Conservation (phyloP, 768 basidiomycete species). For the Cystofilobasidium bisporidii region DNA sequence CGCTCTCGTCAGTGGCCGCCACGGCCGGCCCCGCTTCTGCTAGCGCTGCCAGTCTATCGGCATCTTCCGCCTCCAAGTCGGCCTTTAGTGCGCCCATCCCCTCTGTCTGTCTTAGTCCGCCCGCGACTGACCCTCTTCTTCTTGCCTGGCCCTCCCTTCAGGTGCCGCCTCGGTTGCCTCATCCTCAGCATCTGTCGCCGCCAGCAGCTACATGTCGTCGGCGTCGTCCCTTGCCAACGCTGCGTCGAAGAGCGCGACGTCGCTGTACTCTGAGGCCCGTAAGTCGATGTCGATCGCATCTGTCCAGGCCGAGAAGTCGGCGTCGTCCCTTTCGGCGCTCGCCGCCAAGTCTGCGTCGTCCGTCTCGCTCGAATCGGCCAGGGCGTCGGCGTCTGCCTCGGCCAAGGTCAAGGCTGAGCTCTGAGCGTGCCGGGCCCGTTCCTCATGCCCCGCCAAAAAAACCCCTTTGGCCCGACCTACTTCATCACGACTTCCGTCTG, state of each 20-base stretch:
- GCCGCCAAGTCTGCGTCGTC: conserved; percentile 33
- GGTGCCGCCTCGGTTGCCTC: conserved; percentile 21
- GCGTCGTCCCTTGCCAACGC: conserved; percentile 17
- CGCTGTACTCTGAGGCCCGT: conserved; percentile 17
- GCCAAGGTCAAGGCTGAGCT: conserved; percentile 21
- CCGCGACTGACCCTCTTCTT: conserved; percentile 32
- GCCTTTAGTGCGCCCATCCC: conserved; percentile 23
- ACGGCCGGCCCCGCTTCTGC: conserved; percentile 35
- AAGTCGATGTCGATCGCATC: conserved; percentile 21
- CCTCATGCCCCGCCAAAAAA: too few species aligned
- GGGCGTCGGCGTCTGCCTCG: conserved; percentile 7
- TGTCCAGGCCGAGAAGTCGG: background rate
- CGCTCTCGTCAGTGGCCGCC: conserved; percentile 30
- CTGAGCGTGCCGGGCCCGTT: background rate
- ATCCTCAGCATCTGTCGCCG: conserved; percentile 33
- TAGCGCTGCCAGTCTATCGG: conserved; percentile 29
- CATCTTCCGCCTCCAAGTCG: conserved; percentile 31
- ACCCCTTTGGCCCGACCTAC: too few species aligned
- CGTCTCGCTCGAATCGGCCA: conserved; percentile 1
- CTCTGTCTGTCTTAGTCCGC: conserved; percentile 19
- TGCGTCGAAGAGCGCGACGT: conserved; percentile 30
- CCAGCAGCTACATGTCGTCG: conserved; percentile 29
- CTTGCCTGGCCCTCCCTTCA: conserved; percentile 28
- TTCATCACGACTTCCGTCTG: too few species aligned
- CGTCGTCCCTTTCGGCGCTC: background rate